These are phyloP conservation scores for Sporothrix pseudoabietina DNA, from an alignment of 2,329 filamentous ascomycete genomes.

Conservation along the genomic window DNA sequence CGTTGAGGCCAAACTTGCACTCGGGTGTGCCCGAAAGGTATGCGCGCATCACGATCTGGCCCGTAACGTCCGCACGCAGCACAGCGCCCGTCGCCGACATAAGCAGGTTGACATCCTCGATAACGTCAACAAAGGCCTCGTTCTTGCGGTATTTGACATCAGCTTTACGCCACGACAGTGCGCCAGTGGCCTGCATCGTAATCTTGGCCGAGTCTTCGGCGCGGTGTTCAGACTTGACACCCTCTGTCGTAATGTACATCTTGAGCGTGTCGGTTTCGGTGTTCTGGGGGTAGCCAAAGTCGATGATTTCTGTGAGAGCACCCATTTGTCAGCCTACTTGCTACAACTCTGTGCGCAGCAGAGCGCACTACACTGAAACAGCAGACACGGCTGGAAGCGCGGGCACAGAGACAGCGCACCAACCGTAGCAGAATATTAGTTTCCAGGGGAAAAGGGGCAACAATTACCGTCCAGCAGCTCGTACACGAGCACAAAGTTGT, in stretches of 20 bases:
- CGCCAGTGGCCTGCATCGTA: constrained; percentile 98
- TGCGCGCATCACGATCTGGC: constrained; percentile 97
- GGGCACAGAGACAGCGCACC: background rate
- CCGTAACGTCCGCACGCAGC: constrained; percentile 91
- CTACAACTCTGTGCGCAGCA: background rate
- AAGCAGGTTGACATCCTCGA: constrained; percentile 97
- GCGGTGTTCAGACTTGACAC: constrained; percentile 85
- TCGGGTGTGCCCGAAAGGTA: constrained; percentile 96
- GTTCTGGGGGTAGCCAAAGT: constrained; percentile 98
- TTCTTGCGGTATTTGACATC: constrained; percentile 99
- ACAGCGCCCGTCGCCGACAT: constrained; percentile 98
- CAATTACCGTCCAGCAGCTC: constrained; percentile 84
- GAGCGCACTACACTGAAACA: background rate
- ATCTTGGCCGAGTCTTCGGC: constrained; percentile 95
- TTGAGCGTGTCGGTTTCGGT: constrained; percentile 98
- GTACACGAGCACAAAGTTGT: constrained; percentile 98
- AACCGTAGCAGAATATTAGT: background rate
- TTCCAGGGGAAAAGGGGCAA: background rate
- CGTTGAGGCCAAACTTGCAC: constrained; percentile 98
- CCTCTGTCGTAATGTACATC: constrained; percentile 99
- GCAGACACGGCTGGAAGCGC: background rate
- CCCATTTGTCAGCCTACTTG: background rate
- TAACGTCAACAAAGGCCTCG: constrained; percentile 98
- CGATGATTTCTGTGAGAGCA: constrained; percentile 76
- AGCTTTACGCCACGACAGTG: constrained; percentile 92